Evolutionary conservation across 2,329 filamentous ascomycete genomes (phyloP).

Genomic region (Spiromastix sp.): DNA sequence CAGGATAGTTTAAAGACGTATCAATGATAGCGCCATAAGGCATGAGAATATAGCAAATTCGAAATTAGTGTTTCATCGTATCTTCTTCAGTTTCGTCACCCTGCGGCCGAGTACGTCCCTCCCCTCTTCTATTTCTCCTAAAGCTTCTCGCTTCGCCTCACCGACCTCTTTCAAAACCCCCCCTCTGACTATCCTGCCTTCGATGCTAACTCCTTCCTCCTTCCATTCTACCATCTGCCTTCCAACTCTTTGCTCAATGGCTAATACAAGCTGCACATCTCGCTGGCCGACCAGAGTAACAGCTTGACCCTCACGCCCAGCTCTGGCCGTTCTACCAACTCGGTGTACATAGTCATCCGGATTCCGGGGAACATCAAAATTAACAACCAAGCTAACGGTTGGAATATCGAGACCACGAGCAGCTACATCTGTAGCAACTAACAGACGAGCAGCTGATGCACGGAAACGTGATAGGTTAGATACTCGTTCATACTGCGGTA

Average conservation of each 20-base stretch:
- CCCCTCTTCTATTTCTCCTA: slow-evolving; percentile 84
- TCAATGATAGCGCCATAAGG: too few species aligned
- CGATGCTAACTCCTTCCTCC: slow-evolving; percentile 90
- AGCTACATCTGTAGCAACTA: slow-evolving; percentile 92
- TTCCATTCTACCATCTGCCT: slow-evolving; percentile 71
- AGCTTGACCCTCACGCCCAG: slow-evolving; percentile 69
- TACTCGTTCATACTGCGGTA: slow-evolving; percentile 74
- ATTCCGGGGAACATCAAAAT: slow-evolving; percentile 93
- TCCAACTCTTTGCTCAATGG: slow-evolving; percentile 74
- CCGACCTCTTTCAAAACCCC: slow-evolving; percentile 71
- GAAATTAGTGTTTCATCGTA: slow-evolving; percentile 21
- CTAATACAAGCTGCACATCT: slow-evolving; percentile 81
- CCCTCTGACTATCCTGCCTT: slow-evolving; percentile 75
- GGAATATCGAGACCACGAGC: slow-evolving; percentile 92
- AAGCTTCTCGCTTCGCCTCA: slow-evolving; percentile 89
- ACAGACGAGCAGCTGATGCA: slow-evolving; percentile 73
- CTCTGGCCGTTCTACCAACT: slow-evolving; percentile 88
- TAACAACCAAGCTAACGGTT: slow-evolving; percentile 78
- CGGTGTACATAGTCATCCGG: slow-evolving; percentile 97
- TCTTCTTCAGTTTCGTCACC: slow-evolving; percentile 38
- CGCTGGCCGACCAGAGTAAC: slow-evolving; percentile 87
- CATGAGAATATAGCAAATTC: too few species aligned
- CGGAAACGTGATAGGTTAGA: slow-evolving; percentile 88
- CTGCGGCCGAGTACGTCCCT: slow-evolving; percentile 84
- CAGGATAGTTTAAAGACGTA: too few species aligned